Conservation (phyloP, 1,139 yeast species). For the Kurtzmaniella quercitrusa region DNA sequence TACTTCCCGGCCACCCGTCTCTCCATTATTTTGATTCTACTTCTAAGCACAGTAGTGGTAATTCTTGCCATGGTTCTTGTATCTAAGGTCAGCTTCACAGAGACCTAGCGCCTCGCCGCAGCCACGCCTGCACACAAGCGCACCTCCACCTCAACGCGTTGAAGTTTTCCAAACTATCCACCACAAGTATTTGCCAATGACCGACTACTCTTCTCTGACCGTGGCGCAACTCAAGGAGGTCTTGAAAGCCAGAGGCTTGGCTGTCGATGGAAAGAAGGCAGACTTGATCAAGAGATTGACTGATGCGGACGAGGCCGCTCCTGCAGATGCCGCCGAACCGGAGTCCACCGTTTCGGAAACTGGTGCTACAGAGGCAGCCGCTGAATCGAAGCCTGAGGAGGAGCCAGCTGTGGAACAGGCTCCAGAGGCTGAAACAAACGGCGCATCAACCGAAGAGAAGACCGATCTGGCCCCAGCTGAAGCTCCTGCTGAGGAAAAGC, state of each 20-base stretch:
- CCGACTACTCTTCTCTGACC: constrained; percentile 61
- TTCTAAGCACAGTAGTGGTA: constrained; percentile 18
- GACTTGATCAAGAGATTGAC: constrained; percentile 62
- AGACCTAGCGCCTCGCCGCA: neutral
- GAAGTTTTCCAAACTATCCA: constrained; percentile 10
- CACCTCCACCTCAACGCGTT: constrained; percentile 9
- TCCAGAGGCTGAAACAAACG: constrained; percentile 4
- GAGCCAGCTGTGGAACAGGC: constrained; percentile 8
- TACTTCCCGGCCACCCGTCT: constrained; percentile 30
- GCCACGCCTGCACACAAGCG: neutral
- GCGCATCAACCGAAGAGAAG: constrained; percentile 2
- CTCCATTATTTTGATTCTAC: constrained; percentile 18
- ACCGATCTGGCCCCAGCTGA: constrained; percentile 7
- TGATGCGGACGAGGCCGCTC: constrained; percentile 13
- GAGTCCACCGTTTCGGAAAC: constrained; percentile 4
- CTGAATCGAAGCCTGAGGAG: constrained; percentile 13
- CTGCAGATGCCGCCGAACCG: constrained; percentile 20
- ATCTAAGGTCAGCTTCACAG: constrained; percentile 10
- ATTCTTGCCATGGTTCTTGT: constrained; percentile 21
- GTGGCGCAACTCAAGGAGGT: constrained; percentile 83
- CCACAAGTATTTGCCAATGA: constrained; percentile 27
- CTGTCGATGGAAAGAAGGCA: constrained; percentile 78
- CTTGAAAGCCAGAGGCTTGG: constrained; percentile 62
- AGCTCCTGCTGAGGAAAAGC: constrained; percentile 18
- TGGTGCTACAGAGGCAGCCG: neutral